Conservation (phyloP, 2,329 filamentous ascomycete genomes). For the Fusarium devonianum region DNA sequence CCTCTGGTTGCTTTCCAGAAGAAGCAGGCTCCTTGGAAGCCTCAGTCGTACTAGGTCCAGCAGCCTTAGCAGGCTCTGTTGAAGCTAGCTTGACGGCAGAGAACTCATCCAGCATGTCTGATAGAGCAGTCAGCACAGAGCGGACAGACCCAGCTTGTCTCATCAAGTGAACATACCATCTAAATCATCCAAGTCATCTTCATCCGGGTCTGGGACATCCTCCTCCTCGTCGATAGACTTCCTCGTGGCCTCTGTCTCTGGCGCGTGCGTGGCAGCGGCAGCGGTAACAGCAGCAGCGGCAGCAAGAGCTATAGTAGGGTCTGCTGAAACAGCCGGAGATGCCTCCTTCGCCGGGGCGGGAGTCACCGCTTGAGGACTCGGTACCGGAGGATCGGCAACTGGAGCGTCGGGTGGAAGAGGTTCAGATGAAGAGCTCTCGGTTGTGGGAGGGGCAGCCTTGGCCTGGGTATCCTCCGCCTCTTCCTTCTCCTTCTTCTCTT, state of each 20-base stretch:
- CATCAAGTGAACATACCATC: constrained; percentile 67
- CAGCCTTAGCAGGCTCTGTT: constrained; percentile 36
- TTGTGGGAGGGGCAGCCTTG: constrained; percentile 2
- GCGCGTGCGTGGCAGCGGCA: constrained; percentile 1
- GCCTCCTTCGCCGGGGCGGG: constrained; percentile 8
- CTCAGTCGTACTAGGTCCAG: constrained; percentile 42
- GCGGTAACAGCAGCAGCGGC: constrained; percentile 12
- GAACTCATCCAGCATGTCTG: constrained; percentile 94
- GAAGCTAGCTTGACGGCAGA: constrained; percentile 64
- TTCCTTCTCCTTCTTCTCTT: constrained; percentile 34
- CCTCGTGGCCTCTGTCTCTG: background rate
- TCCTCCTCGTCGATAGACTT: constrained; percentile 45
- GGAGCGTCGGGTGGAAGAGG: constrained; percentile 13
- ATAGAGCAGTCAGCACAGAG: constrained; percentile 11
- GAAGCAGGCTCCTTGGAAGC: constrained; percentile 47
- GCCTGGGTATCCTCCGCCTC: constrained; percentile 11
- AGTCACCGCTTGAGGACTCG: constrained; percentile 7
- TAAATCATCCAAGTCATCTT: constrained; percentile 89
- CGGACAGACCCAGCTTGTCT: background rate
- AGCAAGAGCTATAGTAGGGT: constrained; percentile 12
- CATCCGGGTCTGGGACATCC: constrained; percentile 85
- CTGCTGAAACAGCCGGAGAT: constrained; percentile 2
- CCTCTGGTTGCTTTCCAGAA: constrained; percentile 29
- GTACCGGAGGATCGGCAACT: constrained; percentile 11
- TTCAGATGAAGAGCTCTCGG: constrained; percentile 16